Evolutionary conservation across 805 yeast genomes (phyloP).

Genomic region (Candida nitratophila): DNA sequence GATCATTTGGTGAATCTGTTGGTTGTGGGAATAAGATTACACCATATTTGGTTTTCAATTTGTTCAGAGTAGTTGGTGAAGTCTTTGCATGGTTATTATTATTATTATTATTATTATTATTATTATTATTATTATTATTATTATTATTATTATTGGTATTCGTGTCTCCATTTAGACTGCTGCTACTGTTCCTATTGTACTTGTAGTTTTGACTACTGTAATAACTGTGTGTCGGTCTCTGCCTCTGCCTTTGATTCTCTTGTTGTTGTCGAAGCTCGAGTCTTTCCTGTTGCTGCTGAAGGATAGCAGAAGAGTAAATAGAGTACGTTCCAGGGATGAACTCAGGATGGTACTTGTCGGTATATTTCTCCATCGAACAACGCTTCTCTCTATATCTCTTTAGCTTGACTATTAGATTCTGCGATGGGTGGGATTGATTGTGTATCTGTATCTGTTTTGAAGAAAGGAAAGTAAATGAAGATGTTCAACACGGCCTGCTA

Average conservation of each 20-base stretch:
- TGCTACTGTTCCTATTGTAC: conserved; percentile 2
- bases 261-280: neutral
- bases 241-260: neutral
- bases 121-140: neutral
- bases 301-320: conserved; percentile 36
- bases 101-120: neutral
- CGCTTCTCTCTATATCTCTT: too few species aligned
- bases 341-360: conserved; percentile 28
- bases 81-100: neutral
- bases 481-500: too few species aligned
- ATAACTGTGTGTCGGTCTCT: neutral
- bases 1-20: conserved; percentile 42
- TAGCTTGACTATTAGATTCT: too few species aligned
- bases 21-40: conserved; percentile 42
- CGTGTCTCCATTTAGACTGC: too few species aligned
- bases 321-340: conserved; percentile 53
- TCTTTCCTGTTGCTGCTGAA: conserved; percentile 9
- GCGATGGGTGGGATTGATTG: too few species aligned
- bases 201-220: conserved; percentile 11
- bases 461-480: too few species aligned
- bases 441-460: too few species aligned
- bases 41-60: conserved; percentile 23
- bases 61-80: conserved; percentile 6
- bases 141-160: neutral
- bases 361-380: conserved; percentile 25